Evolutionary conservation across 2,329 filamentous ascomycete genomes (phyloP), one percentile per base, ranked within the genome.

Genomic region (Trichoderma koningii): DNA sequence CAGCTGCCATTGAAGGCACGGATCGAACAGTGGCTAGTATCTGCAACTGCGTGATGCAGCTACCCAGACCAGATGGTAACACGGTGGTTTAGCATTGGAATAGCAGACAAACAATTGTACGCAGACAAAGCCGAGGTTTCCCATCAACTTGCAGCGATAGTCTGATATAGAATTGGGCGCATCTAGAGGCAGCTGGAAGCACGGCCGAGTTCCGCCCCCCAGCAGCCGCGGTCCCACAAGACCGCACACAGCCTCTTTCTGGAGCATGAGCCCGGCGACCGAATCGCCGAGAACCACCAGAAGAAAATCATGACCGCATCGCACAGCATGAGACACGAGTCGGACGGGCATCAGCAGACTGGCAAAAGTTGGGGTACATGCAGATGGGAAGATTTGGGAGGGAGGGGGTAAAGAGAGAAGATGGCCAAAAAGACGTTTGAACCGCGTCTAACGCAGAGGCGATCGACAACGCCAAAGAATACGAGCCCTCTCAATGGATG

Each of bases 261-360:
- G 34, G 34, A 38, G 34, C 34, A 15, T 44, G 15, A 52, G 59
- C 41, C 59, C 57, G 38, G 47, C 30, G 57, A 38, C 59, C 59
- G 59, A 62, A 47, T 44, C 45, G 59, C 59, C 59, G 59, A 53
- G 48, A 23, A 30, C 30, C 30, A 30, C 30, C 30, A 52, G 21
- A 38, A 17, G 17, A 52, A 34, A 62, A 44, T 63, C 59, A 63
- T 63, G 59, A 63, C 59, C 50, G 50, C 59, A 63, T 63, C 59
- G 28, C 59, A 53, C 59, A 53, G 57, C 48, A 21, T n/a, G 17
- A 17, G 34, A 38, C 34, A 38, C 19, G 10, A 26, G 30, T 14
- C 42, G 55, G 26, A 30, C 41, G 15, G 21, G 14, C 47, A 17
- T 17, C 59, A 14, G 41, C 28, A 26, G 38, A 21, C 14, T 63